Evolutionary conservation across 352 stramenopile species (phyloP), one percentile per base, ranked within the genome.

Genomic region (Pythium sukuiense): DNA sequence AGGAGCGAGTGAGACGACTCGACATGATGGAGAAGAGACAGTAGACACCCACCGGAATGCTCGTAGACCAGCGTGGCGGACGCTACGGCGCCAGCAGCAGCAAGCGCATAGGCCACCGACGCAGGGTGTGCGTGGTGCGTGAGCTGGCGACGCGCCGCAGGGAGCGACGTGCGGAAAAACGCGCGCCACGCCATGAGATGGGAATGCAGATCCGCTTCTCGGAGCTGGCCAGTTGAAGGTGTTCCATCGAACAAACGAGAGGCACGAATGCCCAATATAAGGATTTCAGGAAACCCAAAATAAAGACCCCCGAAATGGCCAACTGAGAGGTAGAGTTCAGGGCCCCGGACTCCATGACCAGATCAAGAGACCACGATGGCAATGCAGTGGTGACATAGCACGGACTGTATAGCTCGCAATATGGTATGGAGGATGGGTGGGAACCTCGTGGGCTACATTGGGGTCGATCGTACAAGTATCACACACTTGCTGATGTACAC

Each of bases 91-190:
- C 14, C 41, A 16, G 49, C 59, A 12, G n/a, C 49, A 16, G 35
- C 59, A 8, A 66, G 59, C 39, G 50, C 50, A 30, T 59, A 60
- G 6, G 29, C 49, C 8, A 18, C 41, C 13, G 50, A 30, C 41
- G 55, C 24, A 48, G 14, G 14, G 39, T 12, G 39, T 24, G 39
- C 39, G 13, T 48, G 39, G 39, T 3, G 16, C 14, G 39, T 24
- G 16, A 48, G 16, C 39, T 24, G 39, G 39, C 39, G 39, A 24
- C 39, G 39, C 39, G 39, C 7, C 3, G 39, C 16, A 3, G 39
- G 39, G 24, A 48, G 39, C 39, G 39, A 5, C 14, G 13, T 9
- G 39, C 39, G 39, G 16, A 26, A 8, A 48, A 48, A n/a, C 39
- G 14, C 13, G 39, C 39, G 39, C 39, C 39, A 24, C 14, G 14